Conservation (phyloP, 2,329 filamentous ascomycete species). For the Claviceps spartinae region DNA sequence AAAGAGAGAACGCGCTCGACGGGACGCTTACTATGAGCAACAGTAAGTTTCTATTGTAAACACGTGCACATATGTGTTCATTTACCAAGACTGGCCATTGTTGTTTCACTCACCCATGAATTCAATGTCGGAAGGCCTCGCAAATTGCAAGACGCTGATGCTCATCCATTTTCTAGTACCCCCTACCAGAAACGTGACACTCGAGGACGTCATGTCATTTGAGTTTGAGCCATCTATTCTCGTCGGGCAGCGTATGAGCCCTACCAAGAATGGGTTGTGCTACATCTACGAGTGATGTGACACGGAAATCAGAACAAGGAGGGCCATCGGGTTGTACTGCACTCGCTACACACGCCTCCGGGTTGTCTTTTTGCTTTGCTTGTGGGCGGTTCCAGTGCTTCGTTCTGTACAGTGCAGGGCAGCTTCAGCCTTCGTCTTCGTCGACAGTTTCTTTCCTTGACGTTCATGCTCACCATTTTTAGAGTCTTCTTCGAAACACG, state of each 20-base stretch:
- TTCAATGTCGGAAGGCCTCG: background rate
- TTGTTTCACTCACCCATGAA: background rate
- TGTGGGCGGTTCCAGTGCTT: too few species aligned
- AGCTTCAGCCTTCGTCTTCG: too few species aligned
- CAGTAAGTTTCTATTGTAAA: background rate
- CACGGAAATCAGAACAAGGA: background rate
- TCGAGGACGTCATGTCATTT: background rate
- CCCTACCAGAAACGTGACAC: background rate
- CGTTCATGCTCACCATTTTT: too few species aligned
- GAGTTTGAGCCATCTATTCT: background rate
- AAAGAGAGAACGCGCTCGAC: constrained; percentile 1
- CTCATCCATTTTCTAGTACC: background rate
- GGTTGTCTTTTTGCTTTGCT: too few species aligned
- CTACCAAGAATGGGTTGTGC: background rate
- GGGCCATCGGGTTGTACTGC: too few species aligned
- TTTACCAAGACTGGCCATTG: too few species aligned
- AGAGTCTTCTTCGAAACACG: too few species aligned
- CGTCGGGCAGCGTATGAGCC: background rate
- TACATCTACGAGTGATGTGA: background rate
- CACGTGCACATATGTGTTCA: background rate
- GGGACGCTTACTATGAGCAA: constrained; percentile 1
- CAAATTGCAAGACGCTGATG: background rate
- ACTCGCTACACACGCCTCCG: too few species aligned
- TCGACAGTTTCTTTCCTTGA: too few species aligned
- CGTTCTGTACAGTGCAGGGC: too few species aligned